Evolutionary conservation across 225 moss, liverwort and hornwort genomes (phyloP), one percentile per base, ranked within the genome.

Genomic region (Thuidium tamariscinum): DNA sequence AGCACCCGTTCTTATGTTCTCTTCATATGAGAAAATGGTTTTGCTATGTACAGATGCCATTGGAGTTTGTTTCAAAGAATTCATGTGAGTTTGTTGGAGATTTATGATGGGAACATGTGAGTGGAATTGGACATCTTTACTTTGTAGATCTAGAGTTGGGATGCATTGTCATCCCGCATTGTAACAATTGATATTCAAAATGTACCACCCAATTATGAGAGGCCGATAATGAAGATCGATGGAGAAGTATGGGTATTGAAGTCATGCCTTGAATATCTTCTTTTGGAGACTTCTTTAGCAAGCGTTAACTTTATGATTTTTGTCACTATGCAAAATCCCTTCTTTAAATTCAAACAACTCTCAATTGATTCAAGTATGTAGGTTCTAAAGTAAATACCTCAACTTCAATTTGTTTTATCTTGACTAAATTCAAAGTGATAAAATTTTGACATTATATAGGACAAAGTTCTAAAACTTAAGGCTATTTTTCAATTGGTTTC

Each of bases 211-310:
- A n/a, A 32, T 52, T 14, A n/a, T 22, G 0, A 9, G 22, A 52
- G 1, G n/a, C n/a, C n/a, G 8, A 74, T 13, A 13, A 51, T 0
- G 0, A 51, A 8, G 34, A n/a, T 34, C 13, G 8, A 51, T 34
- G 22, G n/a, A 52, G 51, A 34, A 5, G 14, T n/a, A 9, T 5
- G 7, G 22, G 0, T 22, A 14, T n/a, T 2, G 9, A 22, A 22
- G n/a, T 5, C 8, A n/a, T 22, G 22, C 12, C 51, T 22, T 8
- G 3, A 14, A 74, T 34, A n/a, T 22, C 34, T 2, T n/a, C 14
- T 21, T 74, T 3, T n/a, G n/a, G 5, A 5, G n/a, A 21, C 13
- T 51, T 22, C 5, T 49, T 0, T 34, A 0, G 1, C 1, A 21
- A 1, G 0, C 13, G 21, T n/a, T n/a, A n/a, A n/a, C n/a, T 21